Percentiles rank a stretch among this genome's conserved stretches.
These are phyloP conservation scores for Ceratocystis cacaofunesta DNA, from an alignment of 2,329 filamentous ascomycete genomes.

Conservation along the genomic window DNA sequence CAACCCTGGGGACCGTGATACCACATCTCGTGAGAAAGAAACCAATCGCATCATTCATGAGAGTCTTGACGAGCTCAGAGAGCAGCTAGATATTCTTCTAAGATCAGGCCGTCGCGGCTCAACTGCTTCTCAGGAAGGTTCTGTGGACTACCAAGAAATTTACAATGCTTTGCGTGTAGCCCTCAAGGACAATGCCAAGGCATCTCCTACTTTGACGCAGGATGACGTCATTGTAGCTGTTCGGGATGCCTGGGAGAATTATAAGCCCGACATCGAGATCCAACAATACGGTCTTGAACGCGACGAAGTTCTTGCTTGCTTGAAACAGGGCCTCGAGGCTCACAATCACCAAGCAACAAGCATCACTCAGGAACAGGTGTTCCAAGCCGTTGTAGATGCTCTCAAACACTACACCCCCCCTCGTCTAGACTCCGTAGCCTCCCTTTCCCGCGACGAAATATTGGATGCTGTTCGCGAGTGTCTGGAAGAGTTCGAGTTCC, in stretches of 20 bases:
- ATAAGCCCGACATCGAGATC: constrained; percentile 83
- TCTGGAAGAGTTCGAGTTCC: constrained; percentile 70
- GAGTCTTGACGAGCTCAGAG: constrained; percentile 65
- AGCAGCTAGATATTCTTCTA: constrained; percentile 69
- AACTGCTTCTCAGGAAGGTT: constrained; percentile 41
- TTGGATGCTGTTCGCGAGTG: constrained; percentile 73
- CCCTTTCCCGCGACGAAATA: constrained; percentile 67
- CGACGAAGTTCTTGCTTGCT: constrained; percentile 74
- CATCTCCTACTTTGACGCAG: constrained; percentile 42
- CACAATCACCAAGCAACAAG: constrained; percentile 45
- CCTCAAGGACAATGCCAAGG: constrained; percentile 41
- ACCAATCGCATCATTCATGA: constrained; percentile 65
- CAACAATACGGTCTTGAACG: constrained; percentile 82
- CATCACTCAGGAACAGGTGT: constrained; percentile 70
- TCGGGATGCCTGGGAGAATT: constrained; percentile 80
- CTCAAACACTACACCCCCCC: constrained; percentile 69
- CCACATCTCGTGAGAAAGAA: constrained; percentile 2
- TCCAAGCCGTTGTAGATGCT: constrained; percentile 71
- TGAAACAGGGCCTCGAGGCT: constrained; percentile 71
- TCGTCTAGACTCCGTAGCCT: constrained; percentile 45
- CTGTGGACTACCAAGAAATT: constrained; percentile 66
- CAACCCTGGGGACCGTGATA: neutral
- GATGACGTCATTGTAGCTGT: constrained; percentile 81
- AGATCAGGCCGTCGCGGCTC: constrained; percentile 59
- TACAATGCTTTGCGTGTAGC: constrained; percentile 74